These are phyloP conservation scores for Mycena latifolia DNA, from an alignment of 768 basidiomycete genomes.

Conservation along the genomic window DNA sequence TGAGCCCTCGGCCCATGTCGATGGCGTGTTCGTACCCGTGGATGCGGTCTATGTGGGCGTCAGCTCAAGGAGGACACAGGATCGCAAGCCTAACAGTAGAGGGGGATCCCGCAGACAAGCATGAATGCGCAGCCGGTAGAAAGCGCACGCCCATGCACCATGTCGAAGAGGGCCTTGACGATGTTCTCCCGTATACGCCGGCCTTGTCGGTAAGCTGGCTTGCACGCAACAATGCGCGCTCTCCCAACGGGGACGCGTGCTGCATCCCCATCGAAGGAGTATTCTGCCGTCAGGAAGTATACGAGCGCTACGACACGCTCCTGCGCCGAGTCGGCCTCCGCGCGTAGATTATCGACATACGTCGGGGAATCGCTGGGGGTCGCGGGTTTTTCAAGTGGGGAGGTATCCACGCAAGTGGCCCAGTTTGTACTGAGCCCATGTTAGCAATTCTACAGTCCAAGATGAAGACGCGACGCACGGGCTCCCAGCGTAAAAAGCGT, in stretches of 20 bases:
- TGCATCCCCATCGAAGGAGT: constrained; percentile 7
- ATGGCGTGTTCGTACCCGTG: constrained; percentile 20
- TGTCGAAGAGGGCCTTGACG: constrained; percentile 1
- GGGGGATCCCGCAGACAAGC: not conserved
- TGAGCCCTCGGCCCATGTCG: constrained; percentile 12
- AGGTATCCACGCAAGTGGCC: constrained; percentile 22
- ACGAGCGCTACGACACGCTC: constrained; percentile 14
- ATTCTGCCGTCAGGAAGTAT: constrained; percentile 7
- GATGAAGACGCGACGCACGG: not conserved
- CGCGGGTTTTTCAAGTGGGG: not conserved
- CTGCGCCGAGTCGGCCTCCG: not conserved
- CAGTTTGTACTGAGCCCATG: constrained; percentile 8
- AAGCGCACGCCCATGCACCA: constrained; percentile 4
- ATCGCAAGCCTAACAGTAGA: not conserved
- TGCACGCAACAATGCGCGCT: constrained; percentile 3
- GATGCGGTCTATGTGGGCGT: constrained; percentile 9
- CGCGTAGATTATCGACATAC: constrained; percentile 8
- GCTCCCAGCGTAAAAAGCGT: not conserved
- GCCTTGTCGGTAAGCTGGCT: not conserved
- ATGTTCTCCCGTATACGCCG: not conserved
- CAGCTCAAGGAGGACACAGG: not conserved
- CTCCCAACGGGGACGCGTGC: constrained; percentile 1
- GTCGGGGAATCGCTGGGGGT: not conserved
- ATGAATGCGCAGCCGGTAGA: constrained; percentile 15
- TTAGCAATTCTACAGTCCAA: no score